Conservation (phyloP, 2,329 filamentous ascomycete genomes). For the Cordyceps javanica region DNA sequence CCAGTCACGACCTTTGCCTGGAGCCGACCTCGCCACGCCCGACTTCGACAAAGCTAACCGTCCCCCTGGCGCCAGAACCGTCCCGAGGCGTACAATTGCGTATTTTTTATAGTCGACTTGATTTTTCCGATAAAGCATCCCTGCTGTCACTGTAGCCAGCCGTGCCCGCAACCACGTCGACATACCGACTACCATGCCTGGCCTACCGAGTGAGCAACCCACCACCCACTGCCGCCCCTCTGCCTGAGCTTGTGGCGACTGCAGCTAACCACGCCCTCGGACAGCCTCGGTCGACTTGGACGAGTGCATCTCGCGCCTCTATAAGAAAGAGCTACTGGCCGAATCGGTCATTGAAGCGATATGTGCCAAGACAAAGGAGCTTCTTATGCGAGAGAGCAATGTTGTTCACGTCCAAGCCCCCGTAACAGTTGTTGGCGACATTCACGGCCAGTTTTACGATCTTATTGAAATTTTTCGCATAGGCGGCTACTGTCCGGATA, state of each 20-base stretch:
- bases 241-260: neutral
- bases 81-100: neutral
- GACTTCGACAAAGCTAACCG: constrained; percentile 18
- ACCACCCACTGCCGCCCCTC: constrained; percentile 5
- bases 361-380: constrained; percentile 97
- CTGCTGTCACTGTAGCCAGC: neutral
- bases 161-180: neutral
- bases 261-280: constrained; percentile 3
- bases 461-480: constrained; percentile 99
- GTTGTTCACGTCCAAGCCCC: constrained; percentile 95
- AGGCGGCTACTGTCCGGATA: constrained; percentile 94
- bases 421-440: constrained; percentile 95
- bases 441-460: constrained; percentile 98
- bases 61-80: constrained; percentile 1
- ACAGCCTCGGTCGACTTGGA: constrained; percentile 93
- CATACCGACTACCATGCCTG: constrained; percentile 41
- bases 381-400: constrained; percentile 99
- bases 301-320: constrained; percentile 94
- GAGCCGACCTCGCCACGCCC: constrained; percentile 27
- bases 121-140: neutral
- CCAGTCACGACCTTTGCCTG: constrained; percentile 30
- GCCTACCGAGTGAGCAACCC: constrained; percentile 45
- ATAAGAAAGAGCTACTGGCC: constrained; percentile 93
- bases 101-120: neutral
- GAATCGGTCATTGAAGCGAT: constrained; percentile 98